phyloP scores from a whole-genome alignment of 2,329 filamentous ascomycete species.

The Pseudophaeomoniella oleicola region DNA sequence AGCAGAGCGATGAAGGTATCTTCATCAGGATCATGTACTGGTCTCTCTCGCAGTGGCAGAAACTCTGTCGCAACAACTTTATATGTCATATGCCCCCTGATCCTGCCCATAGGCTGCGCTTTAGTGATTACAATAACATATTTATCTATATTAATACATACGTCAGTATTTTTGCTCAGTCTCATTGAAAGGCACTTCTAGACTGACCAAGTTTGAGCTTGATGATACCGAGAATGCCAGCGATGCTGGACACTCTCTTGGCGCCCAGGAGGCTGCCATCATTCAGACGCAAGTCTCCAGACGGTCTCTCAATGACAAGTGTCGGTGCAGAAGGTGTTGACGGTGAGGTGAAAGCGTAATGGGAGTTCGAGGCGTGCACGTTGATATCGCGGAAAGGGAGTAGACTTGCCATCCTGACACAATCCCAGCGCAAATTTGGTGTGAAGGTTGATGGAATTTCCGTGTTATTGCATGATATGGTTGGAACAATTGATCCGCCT shows the following conservation, averaged over 20 bases:
- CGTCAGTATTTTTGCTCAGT: conserved; percentile 8
- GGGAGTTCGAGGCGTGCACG: conserved; percentile 76
- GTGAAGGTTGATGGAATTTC: conserved; percentile 5
- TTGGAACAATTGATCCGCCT: conserved; percentile 9
- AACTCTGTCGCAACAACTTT: conserved; percentile 84
- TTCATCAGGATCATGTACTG: conserved; percentile 84
- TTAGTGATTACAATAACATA: conserved; percentile 97
- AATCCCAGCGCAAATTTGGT: conserved; percentile 1
- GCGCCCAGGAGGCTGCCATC: conserved; percentile 62
- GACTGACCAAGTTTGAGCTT: conserved; percentile 73
- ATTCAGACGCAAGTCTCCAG: conserved; percentile 74
- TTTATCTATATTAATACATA: conserved; percentile 50
- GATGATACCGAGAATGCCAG: conserved; percentile 87
- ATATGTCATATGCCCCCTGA: conserved; percentile 95
- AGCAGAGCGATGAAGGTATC: conserved; percentile 77
- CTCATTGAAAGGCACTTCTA: conserved; percentile 1
- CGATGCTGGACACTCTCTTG: conserved; percentile 84
- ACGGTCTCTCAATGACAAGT: conserved; percentile 79
- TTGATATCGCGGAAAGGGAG: conserved; percentile 93
- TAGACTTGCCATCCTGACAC: conserved; percentile 22
- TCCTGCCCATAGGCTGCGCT: conserved; percentile 72
- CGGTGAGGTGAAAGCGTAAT: conserved; percentile 93
- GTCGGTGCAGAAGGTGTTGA: conserved; percentile 81
- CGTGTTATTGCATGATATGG: conserved; percentile 1
- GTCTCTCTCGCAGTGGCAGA: conserved; percentile 75